phyloP scores from a whole-genome alignment of 2,329 filamentous ascomycete genomes.

The Fonsecaea erecta region DNA sequence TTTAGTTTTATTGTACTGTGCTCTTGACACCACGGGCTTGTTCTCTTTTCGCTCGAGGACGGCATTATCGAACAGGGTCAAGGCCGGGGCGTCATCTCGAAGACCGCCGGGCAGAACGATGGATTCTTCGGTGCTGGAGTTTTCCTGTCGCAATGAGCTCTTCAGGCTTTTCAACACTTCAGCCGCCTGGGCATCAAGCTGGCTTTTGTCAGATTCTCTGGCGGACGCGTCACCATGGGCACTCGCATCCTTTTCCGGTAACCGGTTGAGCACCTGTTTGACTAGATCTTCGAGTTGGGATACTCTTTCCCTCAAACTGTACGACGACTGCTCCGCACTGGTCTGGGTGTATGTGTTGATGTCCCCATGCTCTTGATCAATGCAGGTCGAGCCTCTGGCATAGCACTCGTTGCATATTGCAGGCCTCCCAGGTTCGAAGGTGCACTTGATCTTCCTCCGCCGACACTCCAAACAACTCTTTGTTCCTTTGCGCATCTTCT shows the following conservation, averaged over 20 bases:
- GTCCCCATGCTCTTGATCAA: constrained; percentile 47
- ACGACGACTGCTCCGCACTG: constrained; percentile 37
- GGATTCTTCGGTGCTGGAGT: constrained; percentile 27
- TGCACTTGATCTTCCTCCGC: constrained; percentile 51
- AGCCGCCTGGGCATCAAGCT: constrained; percentile 38
- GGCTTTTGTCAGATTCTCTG: constrained; percentile 24
- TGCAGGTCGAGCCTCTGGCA: constrained; percentile 45
- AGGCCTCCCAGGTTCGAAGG: constrained; percentile 42
- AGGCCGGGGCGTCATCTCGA: constrained; percentile 44
- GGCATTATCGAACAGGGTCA: constrained; percentile 48
- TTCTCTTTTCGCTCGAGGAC: constrained; percentile 43
- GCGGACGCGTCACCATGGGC: background rate
- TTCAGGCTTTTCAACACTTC: constrained; percentile 38
- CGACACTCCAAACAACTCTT: constrained; percentile 51
- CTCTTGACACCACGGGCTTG: constrained; percentile 36
- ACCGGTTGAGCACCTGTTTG: constrained; percentile 41
- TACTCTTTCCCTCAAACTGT: constrained; percentile 47
- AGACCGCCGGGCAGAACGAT: constrained; percentile 37
- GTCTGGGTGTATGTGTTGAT: constrained; percentile 37
- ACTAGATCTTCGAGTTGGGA: constrained; percentile 46
- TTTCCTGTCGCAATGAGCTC: constrained; percentile 29
- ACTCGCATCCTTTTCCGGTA: constrained; percentile 37
- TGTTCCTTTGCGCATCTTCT: constrained; percentile 52
- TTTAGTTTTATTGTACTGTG: constrained; percentile 39
- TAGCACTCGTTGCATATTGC: constrained; percentile 49